Conservation (phyloP, 1,284 basidiomycete species). For the Trichosporon coremiiforme region DNA sequence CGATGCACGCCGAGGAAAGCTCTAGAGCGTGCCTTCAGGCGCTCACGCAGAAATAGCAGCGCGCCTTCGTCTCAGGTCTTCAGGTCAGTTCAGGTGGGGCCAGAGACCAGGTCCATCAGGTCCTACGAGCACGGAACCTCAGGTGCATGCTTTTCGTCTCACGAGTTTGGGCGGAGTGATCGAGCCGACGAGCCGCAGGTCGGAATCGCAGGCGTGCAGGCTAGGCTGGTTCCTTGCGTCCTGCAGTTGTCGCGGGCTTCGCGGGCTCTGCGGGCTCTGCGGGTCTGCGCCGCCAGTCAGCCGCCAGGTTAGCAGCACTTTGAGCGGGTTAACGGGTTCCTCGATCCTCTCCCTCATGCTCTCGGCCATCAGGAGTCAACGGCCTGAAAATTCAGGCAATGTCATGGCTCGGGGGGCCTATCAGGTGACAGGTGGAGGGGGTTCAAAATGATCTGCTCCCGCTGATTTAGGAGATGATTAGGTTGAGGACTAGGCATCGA, state of each 20-base stretch:
- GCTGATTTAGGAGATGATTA: neutral
- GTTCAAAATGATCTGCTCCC: constrained; percentile 9
- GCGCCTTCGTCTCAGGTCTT: too few relatives aligned
- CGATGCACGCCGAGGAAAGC: neutral
- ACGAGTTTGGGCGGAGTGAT: neutral
- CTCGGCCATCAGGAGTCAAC: neutral
- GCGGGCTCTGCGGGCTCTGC: neutral
- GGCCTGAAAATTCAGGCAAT: neutral
- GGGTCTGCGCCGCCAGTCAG: too few relatives aligned
- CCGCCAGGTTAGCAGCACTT: too few relatives aligned
- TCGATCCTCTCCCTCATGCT: too few relatives aligned
- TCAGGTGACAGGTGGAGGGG: neutral
- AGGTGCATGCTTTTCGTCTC: neutral
- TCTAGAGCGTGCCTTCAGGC: too few relatives aligned
- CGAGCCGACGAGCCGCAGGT: neutral
- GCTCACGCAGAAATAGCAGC: too few relatives aligned
- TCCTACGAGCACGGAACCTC: too few relatives aligned
- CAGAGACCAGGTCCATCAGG: too few relatives aligned
- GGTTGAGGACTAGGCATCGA: too few relatives aligned
- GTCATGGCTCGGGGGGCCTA: neutral
- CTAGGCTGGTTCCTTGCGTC: neutral
- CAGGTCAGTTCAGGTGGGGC: neutral
- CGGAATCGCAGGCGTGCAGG: neutral
- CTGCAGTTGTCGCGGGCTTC: too few relatives aligned
- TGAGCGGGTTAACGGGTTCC: too few relatives aligned